Conservation (phyloP, 2,329 filamentous ascomycete genomes). For the Lasiodiplodia gonubiensis region DNA sequence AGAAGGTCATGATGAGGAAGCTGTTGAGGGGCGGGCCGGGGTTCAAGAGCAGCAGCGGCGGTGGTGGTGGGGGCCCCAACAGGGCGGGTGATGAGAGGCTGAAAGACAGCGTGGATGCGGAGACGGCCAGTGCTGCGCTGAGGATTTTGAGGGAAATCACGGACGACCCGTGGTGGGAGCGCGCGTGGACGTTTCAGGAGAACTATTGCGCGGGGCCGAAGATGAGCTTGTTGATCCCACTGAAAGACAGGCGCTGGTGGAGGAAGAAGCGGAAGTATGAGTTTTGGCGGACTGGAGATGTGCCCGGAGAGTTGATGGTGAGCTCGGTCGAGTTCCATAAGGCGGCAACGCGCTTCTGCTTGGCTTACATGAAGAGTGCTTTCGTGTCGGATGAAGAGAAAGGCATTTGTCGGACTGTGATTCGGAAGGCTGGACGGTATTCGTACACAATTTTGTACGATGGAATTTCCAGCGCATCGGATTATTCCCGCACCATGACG, state of each 20-base stretch:
- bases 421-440: slow-evolving; percentile 7
- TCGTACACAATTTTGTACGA: slow-evolving; percentile 26
- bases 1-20: slow-evolving; percentile 11
- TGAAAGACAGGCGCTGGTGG: not conserved
- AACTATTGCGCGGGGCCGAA: slow-evolving; percentile 29
- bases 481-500: slow-evolving; percentile 26
- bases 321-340: slow-evolving; percentile 26
- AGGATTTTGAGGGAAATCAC: slow-evolving; percentile 18
- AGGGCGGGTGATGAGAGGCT: not conserved
- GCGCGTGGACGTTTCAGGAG: slow-evolving; percentile 32
- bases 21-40: not conserved
- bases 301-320: slow-evolving; percentile 23
- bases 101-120: slow-evolving; percentile 4
- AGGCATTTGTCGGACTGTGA: not conserved
- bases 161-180: slow-evolving; percentile 29
- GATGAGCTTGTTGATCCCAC: slow-evolving; percentile 28
- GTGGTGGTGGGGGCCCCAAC: no score
- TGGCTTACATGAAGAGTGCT: slow-evolving; percentile 10
- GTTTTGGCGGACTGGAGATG: slow-evolving; percentile 2
- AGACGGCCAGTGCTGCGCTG: not conserved
- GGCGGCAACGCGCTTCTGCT: slow-evolving; percentile 26
- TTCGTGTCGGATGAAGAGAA: not conserved
- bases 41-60: no score
- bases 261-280: not conserved
- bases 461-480: slow-evolving; percentile 1